Conservation (phyloP, 805 yeast species). For the Helenozyma baotianmanensis region DNA sequence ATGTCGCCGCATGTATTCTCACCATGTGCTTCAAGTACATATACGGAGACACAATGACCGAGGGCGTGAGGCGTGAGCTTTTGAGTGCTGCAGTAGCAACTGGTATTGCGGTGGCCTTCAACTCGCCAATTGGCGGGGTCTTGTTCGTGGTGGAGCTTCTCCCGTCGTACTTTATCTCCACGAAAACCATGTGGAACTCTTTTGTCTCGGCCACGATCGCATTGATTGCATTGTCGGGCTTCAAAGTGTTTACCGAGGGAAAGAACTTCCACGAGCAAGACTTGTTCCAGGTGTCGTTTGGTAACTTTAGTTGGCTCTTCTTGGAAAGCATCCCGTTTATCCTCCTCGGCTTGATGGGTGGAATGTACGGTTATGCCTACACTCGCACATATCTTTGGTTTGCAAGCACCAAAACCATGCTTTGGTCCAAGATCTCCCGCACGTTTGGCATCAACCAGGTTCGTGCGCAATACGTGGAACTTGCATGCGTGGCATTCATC, state of each 20-base stretch:
- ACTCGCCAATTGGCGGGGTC: conserved; percentile 86
- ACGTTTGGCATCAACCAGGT: conserved; percentile 12
- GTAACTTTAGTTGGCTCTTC: conserved; percentile 67
- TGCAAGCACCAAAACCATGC: conserved; percentile 23
- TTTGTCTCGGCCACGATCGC: conserved; percentile 77
- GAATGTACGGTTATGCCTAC: conserved; percentile 55
- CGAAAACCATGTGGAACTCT: conserved; percentile 73
- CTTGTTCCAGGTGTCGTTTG: conserved; percentile 57
- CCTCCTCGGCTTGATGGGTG: conserved; percentile 68
- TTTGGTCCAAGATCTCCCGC: conserved; percentile 12
- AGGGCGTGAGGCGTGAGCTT: conserved; percentile 62
- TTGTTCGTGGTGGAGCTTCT: conserved; percentile 69
- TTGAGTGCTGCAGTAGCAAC: conserved; percentile 75
- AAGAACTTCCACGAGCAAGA: conserved; percentile 41
- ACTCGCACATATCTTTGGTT: conserved; percentile 41
- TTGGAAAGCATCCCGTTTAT: conserved; percentile 71
- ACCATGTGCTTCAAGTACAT: conserved; percentile 25
- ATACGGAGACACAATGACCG: conserved; percentile 35
- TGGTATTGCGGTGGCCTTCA: conserved; percentile 81
- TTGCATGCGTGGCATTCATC: conserved; percentile 41
- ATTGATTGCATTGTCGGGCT: conserved; percentile 50
- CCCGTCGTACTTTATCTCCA: conserved; percentile 58
- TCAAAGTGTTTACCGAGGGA: conserved; percentile 37
- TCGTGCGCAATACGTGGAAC: conserved; percentile 41
- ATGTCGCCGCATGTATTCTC: conserved; percentile 60